phyloP scores from a whole-genome alignment of 495 filamentous ascomycete genomes.

The Daldinia vernicosa region DNA sequence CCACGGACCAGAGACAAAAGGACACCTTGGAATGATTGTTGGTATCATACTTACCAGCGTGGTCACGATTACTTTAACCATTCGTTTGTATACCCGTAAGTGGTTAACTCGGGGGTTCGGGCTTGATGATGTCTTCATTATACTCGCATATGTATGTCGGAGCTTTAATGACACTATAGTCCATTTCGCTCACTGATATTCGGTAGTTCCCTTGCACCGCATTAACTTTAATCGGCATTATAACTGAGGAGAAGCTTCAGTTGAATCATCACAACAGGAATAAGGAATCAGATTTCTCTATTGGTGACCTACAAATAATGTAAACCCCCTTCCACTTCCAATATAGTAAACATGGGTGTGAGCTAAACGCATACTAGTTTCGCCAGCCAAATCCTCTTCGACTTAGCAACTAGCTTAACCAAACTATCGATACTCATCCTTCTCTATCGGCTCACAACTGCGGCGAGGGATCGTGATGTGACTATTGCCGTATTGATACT shows the following conservation, averaged over 20 bases:
- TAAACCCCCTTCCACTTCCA: slow-evolving; percentile 8
- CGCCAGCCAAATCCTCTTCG: slow-evolving; percentile 63
- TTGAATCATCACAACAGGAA: slow-evolving; percentile 69
- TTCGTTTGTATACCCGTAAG: slow-evolving; percentile 62
- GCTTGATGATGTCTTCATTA: slow-evolving; percentile 60
- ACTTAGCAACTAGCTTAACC: slow-evolving; percentile 60
- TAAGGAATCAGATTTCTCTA: slow-evolving; percentile 50
- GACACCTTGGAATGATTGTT: slow-evolving; percentile 54
- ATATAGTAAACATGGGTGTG: background rate
- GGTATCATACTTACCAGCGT: slow-evolving; percentile 52
- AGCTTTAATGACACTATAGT: background rate
- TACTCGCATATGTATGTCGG: slow-evolving; percentile 47
- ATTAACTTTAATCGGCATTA: slow-evolving; percentile 56
- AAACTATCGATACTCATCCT: slow-evolving; percentile 68
- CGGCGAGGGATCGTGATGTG: slow-evolving; percentile 34
- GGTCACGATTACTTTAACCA: slow-evolving; percentile 52
- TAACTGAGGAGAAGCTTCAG: slow-evolving; percentile 54
- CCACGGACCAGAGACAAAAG: slow-evolving; percentile 63
- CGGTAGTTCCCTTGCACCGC: slow-evolving; percentile 49
- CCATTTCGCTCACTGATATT: slow-evolving; percentile 32
- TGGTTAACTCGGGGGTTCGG: slow-evolving; percentile 55
- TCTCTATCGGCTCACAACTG: slow-evolving; percentile 45
- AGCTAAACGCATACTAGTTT: slow-evolving; percentile 47
- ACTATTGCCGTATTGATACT: slow-evolving; percentile 49
- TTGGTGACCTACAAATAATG: slow-evolving; percentile 53